Conservation (phyloP, 1,139 yeast species). For the Yamadazyma songkhlaensis region DNA sequence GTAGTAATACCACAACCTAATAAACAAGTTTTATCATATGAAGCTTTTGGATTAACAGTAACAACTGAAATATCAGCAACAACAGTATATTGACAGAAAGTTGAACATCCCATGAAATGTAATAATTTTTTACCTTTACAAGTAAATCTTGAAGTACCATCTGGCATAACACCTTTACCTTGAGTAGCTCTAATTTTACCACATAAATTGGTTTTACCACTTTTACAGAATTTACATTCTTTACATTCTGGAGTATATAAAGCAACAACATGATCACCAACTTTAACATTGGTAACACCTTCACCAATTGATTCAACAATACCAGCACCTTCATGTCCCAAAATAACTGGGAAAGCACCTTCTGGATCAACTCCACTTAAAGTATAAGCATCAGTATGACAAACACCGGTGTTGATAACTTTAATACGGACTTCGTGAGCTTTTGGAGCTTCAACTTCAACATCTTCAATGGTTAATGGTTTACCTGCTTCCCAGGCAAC, state of each 20-base stretch:
- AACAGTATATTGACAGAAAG: slow-evolving; percentile 95
- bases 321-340: slow-evolving; percentile 98
- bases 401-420: slow-evolving; percentile 84
- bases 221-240: slow-evolving; percentile 91
- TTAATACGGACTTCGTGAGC: slow-evolving; percentile 97
- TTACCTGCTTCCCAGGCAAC: slow-evolving; percentile 95
- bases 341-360: slow-evolving; percentile 87
- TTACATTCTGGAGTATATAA: slow-evolving; percentile 95
- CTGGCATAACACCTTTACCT: slow-evolving; percentile 55
- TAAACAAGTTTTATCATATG: slow-evolving; percentile 82
- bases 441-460: slow-evolving; percentile 89
- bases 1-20: slow-evolving; percentile 98
- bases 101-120: slow-evolving; percentile 97
- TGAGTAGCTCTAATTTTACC: slow-evolving; percentile 73
- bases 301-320: slow-evolving; percentile 90
- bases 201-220: slow-evolving; percentile 95
- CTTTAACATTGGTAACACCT: slow-evolving; percentile 81
- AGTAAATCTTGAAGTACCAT: slow-evolving; percentile 87
- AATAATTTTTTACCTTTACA: slow-evolving; percentile 78
- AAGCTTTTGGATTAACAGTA: slow-evolving; percentile 81
- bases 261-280: slow-evolving; percentile 89
- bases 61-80: slow-evolving; percentile 98
- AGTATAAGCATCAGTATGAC: slow-evolving; percentile 98
- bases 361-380: slow-evolving; percentile 94
- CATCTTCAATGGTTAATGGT: slow-evolving; percentile 80